Conservation (phyloP, 345 rosid genomes). For the Populus davidiana region DNA sequence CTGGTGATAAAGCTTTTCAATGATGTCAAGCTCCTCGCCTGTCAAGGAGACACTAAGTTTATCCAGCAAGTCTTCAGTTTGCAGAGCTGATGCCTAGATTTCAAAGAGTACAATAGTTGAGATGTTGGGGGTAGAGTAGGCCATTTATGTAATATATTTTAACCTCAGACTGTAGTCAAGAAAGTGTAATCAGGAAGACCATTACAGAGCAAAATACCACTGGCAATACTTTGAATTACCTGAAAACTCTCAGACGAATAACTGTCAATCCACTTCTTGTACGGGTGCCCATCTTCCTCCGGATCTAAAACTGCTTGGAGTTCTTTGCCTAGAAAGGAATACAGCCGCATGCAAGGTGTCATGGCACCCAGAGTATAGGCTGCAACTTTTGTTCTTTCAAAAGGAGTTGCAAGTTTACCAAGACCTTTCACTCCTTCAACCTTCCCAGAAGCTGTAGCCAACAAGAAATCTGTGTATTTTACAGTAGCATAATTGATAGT, state of each 20-base stretch:
- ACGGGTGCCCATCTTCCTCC: conserved; percentile 54
- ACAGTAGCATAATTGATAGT: conserved; percentile 59
- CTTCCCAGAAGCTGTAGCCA: conserved; percentile 96
- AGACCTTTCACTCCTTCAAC: conserved; percentile 90
- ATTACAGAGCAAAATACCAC: conserved; percentile 8
- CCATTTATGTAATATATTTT: conserved; percentile 26
- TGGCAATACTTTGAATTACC: conserved; percentile 40
- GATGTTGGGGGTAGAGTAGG: conserved; percentile 22
- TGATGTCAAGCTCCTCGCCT: conserved; percentile 86
- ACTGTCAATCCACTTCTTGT: conserved; percentile 81
- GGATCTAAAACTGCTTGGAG: conserved; percentile 49
- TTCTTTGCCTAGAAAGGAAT: conserved; percentile 80
- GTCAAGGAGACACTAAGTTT: conserved; percentile 90
- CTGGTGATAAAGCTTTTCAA: conserved; percentile 90
- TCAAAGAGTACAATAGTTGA: conserved; percentile 38
- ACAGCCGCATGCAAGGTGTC: conserved; percentile 94
- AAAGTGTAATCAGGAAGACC: conserved; percentile 16
- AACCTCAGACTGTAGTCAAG: conserved; percentile 15
- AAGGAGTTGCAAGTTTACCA: conserved; percentile 91
- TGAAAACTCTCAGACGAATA: conserved; percentile 75
- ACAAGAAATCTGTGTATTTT: conserved; percentile 76
- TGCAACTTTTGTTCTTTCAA: conserved; percentile 94
- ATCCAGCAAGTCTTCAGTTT: conserved; percentile 92
- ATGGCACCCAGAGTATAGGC: conserved; percentile 95
- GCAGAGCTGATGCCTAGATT: conserved; percentile 77